Base-by-base conservation (phyloP, 192 early-diverging fungal species). In the Coemansia sp. region DNA sequence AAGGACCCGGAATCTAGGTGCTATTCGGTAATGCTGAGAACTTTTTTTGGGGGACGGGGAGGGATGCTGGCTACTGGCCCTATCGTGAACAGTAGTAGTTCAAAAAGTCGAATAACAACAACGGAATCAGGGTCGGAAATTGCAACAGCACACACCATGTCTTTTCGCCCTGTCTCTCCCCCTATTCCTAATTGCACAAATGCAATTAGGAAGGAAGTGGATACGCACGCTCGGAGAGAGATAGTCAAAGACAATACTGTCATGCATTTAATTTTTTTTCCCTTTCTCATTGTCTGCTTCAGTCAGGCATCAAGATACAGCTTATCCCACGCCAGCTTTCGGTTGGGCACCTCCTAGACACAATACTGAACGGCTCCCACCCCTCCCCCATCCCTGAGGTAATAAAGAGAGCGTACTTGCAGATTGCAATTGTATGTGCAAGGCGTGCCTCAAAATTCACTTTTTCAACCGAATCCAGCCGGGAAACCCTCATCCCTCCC, bases 161-260 rank as follows among this genome's bases (percentile, higher is more conserved):
- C 19, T 45, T 17, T 7, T 8, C 20, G 42, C 20, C 25, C 20
- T 20, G n/a, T n/a, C n/a, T 20, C 45, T 27, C 47, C 47, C 47
- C 47, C 47, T 49, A 49, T 49, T 49, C 47, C 47, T 49, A 49
- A 27, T 49, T 49, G 22, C 9, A 27, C 27, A 20, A 27, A 24
- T 24, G 27, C 27, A 27, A 49, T 20, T 24, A 49, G 27, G 22
- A 49, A 49, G 47, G 22, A 22, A 12, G 14, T 45, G 42, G 42
- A 19, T 45, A 19, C 42, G 24, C 5, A 12, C 3, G 24, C 24
- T 17, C 47, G 24, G 24, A 12, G 24, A 24, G 46, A 24, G 47
- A 49, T 49, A 49, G 47, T 49, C 47, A 49, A 49, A 49, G 47
- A 43, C 24, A 49, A 49, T 49, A 25, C 47, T 49, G 27, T 49